Evolutionary conservation across 2,329 filamentous ascomycete genomes (phyloP).

Genomic region (Aspergillus neotritici): DNA sequence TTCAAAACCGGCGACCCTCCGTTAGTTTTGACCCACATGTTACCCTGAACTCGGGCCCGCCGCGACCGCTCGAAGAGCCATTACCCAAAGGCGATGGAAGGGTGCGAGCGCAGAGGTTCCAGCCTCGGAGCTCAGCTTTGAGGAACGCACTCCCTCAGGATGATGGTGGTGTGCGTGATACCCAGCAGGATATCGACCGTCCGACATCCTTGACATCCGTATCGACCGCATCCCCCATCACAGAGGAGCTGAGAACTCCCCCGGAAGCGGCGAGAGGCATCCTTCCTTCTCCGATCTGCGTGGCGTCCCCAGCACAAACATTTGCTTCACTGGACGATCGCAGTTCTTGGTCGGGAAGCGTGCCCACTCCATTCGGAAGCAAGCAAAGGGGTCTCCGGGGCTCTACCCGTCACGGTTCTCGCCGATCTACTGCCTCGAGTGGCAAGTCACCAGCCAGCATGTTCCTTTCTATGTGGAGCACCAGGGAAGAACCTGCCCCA

Average conservation of each 20-base stretch:
- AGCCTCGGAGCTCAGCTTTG: slow-evolving; percentile 30
- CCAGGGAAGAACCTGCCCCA: slow-evolving; percentile 34
- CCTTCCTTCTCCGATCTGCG: slow-evolving; percentile 34
- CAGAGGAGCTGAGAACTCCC: slow-evolving; percentile 39
- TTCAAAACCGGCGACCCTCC: slow-evolving; percentile 36
- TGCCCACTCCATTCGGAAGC: slow-evolving; percentile 29
- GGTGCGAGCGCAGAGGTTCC: slow-evolving; percentile 23
- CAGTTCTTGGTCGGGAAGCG: slow-evolving; percentile 34
- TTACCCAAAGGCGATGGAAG: slow-evolving; percentile 28
- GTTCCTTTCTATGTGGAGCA: slow-evolving; percentile 52
- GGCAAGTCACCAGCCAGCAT: slow-evolving; percentile 55
- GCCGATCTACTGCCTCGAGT: slow-evolving; percentile 45
- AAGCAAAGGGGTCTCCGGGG: slow-evolving; percentile 34
- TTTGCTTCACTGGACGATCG: slow-evolving; percentile 38
- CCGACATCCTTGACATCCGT: slow-evolving; percentile 42
- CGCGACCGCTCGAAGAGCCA: slow-evolving; percentile 35
- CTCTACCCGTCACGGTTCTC: slow-evolving; percentile 34
- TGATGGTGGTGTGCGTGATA: slow-evolving; percentile 16
- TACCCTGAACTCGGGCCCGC: slow-evolving; percentile 36
- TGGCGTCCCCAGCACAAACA: slow-evolving; percentile 33
- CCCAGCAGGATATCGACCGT: slow-evolving; percentile 28
- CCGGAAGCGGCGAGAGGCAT: slow-evolving; percentile 32
- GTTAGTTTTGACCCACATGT: slow-evolving; percentile 41
- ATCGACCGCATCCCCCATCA: slow-evolving; percentile 39
- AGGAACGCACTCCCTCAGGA: slow-evolving; percentile 34